These are phyloP conservation scores for Fusarium sulawesiense DNA, from an alignment of 2,329 filamentous ascomycete species.

Conservation along the genomic window DNA sequence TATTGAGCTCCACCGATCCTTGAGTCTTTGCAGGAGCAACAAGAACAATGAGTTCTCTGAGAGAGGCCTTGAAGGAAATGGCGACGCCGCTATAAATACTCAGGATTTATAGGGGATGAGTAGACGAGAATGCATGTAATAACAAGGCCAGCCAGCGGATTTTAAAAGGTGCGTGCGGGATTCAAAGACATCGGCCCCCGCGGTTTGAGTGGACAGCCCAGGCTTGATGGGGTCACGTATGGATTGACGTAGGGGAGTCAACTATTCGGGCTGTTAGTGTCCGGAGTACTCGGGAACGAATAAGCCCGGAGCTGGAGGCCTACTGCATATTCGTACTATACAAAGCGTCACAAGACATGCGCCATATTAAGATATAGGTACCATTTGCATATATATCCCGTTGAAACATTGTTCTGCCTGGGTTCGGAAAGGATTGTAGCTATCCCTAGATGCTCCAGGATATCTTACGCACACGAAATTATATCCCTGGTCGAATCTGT, in stretches of 20 bases:
- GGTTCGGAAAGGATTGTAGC: not conserved
- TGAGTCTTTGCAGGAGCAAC: slow-evolving; percentile 6
- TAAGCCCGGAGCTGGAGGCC: slow-evolving; percentile 4
- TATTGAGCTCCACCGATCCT: slow-evolving; percentile 35
- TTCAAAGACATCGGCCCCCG: slow-evolving; percentile 33
- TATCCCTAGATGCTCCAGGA: not conserved
- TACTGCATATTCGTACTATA: not conserved
- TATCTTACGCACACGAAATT: not conserved
- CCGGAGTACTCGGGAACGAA: slow-evolving; percentile 33
- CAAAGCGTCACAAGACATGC: not conserved
- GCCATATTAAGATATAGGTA: too few relatives aligned
- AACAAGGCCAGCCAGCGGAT: slow-evolving; percentile 12
- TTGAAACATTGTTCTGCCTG: not conserved
- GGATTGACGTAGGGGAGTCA: slow-evolving; percentile 17
- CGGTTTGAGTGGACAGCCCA: slow-evolving; percentile 27
- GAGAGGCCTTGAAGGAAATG: slow-evolving; percentile 2
- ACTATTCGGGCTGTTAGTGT: slow-evolving; percentile 30
- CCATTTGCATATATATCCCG: not conserved
- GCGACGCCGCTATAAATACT: slow-evolving; percentile 3
- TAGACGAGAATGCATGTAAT: slow-evolving; percentile 25
- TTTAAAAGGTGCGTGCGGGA: slow-evolving; percentile 37
- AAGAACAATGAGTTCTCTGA: slow-evolving; percentile 3
- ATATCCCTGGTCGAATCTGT: not conserved
- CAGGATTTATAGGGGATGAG: slow-evolving; percentile 10
- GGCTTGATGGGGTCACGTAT: slow-evolving; percentile 11